Evolutionary conservation across 2,329 filamentous ascomycete genomes (phyloP).

Genomic region (Gnomoniopsis smithogilvyi): DNA sequence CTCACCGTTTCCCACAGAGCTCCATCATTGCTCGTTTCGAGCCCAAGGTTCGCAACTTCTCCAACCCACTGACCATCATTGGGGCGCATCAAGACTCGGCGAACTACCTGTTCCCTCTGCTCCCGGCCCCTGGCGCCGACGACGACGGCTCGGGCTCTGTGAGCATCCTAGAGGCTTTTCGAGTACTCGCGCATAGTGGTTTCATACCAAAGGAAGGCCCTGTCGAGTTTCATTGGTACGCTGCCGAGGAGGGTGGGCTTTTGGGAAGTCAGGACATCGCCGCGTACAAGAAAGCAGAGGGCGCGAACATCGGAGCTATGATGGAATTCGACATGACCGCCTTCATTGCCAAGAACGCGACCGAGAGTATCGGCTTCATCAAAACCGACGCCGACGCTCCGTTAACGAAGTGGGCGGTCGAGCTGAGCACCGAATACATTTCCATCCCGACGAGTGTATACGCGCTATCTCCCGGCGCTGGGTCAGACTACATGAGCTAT

Average conservation of each 20-base stretch:
- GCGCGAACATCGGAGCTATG: constrained; percentile 68
- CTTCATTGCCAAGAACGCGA: constrained; percentile 33
- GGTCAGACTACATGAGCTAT: constrained; percentile 40
- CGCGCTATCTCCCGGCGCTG: constrained; percentile 29
- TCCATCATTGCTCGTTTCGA: constrained; percentile 68
- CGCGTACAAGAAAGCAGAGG: constrained; percentile 59
- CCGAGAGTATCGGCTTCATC: constrained; percentile 37
- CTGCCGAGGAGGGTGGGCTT: constrained; percentile 76
- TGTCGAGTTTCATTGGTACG: constrained; percentile 81
- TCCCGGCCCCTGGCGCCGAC: constrained; percentile 69
- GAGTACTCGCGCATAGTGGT: constrained; percentile 54
- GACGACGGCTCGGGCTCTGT: constrained; percentile 72
- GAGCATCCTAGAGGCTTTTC: constrained; percentile 69
- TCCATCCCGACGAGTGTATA: constrained; percentile 33
- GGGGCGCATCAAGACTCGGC: constrained; percentile 73
- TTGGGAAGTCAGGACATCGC: constrained; percentile 73
- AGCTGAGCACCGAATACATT: constrained; percentile 34
- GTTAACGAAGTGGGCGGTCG: constrained; percentile 33
- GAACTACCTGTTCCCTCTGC: constrained; percentile 66
- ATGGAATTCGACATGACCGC: constrained; percentile 54
- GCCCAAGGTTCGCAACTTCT: constrained; percentile 33
- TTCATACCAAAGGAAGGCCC: constrained; percentile 34
- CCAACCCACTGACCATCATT: constrained; percentile 45
- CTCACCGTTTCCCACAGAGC: constrained; percentile 66
- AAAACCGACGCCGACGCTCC: constrained; percentile 33